Evolutionary conservation across 1,284 basidiomycete species (phyloP), one percentile per base, ranked within the genome.

Genomic region (Lignosus rhinocerotis): DNA sequence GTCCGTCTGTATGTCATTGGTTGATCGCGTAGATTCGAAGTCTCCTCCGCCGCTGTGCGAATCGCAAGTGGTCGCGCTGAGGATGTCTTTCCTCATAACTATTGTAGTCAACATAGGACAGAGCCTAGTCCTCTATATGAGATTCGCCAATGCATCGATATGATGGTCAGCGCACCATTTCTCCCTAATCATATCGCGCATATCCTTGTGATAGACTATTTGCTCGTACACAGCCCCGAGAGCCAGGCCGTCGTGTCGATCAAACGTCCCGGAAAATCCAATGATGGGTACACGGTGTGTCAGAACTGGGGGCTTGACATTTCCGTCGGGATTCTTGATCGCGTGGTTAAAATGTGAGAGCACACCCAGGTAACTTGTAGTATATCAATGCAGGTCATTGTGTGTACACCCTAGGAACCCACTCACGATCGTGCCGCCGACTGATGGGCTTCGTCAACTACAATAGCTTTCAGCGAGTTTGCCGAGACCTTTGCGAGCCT

Each of bases 391-490:
- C 38, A 16, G 44, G 30, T n/a, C 56, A 36, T 48, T 38, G 53
- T 30, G 34, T 25, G 57, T 17, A 36, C 55, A 0, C 43, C 21
- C 8, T 14, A 30, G 2, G 25, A 25, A 25, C 25, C 25, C 25
- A 61, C 88, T 59, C 73, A 94, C 88, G 94, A 94, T 19, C 88
- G 86, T 3, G 95, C 92, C 21, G 93, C 94, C 30, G 96, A 91
- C 74, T 98, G 96, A 70, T 98, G 96, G 0, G 96, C 96, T 73
- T 97, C 94, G 67, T 96, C 94, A 8, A 97, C 83, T 50, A 98
- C 88, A 55, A 98, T 80, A 7, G 90, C 90, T 70, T 94, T 96
- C 68, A 93, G 79, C 30, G 65, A 67, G 7, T 71, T 68, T 1
- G 93, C 89, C 64, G 90, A 79, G 69, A 96, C 97, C 72, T 97